Conservation (phyloP, 306 rosid genomes). For the Prunus campanulata region DNA sequence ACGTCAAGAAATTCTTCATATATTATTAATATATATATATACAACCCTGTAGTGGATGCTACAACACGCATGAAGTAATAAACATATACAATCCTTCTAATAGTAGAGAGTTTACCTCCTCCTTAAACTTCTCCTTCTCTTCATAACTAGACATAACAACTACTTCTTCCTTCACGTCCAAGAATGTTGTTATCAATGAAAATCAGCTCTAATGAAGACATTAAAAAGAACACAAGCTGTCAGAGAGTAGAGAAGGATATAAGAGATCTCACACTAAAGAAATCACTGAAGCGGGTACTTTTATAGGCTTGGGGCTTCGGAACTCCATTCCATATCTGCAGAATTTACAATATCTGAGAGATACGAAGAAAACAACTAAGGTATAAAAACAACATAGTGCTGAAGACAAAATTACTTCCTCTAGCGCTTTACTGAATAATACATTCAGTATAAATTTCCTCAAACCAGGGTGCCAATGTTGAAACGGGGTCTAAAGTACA, state of each 20-base stretch:
- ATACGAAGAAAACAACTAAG: constrained; percentile 1
- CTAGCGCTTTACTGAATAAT: not conserved
- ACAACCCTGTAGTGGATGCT: not conserved
- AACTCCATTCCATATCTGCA: constrained; percentile 83
- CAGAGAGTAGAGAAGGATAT: no score
- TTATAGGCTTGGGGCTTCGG: constrained; percentile 71
- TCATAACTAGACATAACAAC: constrained; percentile 87
- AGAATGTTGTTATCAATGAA: constrained; percentile 14
- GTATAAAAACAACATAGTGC: not conserved
- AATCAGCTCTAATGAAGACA: not conserved
- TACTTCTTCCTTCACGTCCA: constrained; percentile 69
- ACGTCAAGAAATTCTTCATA: no score
- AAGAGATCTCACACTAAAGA: constrained; percentile 66
- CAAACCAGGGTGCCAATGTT: constrained; percentile 58
- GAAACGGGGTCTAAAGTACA: constrained; percentile 58
- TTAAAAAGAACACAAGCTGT: not conserved
- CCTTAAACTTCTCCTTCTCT: constrained; percentile 79
- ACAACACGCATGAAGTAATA: not conserved
- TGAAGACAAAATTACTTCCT: constrained; percentile 45
- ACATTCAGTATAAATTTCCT: constrained; percentile 56
- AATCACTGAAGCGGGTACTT: constrained; percentile 69
- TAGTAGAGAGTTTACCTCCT: constrained; percentile 56
- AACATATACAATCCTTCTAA: constrained; percentile 24
- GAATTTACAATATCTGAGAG: constrained; percentile 22
- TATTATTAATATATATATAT: not conserved